Evolutionary conservation across 2,329 filamentous ascomycete species (phyloP).

Genomic region (Aspergillus ochraceoroseus): DNA sequence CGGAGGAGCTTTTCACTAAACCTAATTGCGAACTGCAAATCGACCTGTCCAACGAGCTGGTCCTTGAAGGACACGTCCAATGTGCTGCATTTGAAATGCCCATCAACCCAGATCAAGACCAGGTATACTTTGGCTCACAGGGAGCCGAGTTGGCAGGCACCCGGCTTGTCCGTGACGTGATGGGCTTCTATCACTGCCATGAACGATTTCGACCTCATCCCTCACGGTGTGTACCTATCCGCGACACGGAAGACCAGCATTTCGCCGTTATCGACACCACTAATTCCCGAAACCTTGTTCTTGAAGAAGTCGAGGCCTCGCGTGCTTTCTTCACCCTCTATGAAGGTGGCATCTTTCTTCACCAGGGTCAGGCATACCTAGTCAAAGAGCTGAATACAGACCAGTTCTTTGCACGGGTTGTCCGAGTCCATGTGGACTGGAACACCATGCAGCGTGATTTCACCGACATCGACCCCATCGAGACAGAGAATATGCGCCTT

Average conservation of each 20-base stretch:
- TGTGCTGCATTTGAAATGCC: conserved; percentile 96
- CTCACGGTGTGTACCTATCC: conserved; percentile 76
- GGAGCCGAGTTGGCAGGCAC: conserved; percentile 67
- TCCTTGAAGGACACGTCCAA: conserved; percentile 89
- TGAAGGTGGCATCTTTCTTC: conserved; percentile 92
- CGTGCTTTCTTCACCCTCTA: conserved; percentile 95
- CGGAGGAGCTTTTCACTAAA: conserved; percentile 82
- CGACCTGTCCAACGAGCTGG: conserved; percentile 84
- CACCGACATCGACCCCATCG: conserved; percentile 88
- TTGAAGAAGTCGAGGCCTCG: conserved; percentile 93
- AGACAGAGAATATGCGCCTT: conserved; percentile 78
- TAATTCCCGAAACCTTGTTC: conserved; percentile 71
- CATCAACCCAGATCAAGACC: conserved; percentile 71
- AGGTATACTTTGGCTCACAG: conserved; percentile 70
- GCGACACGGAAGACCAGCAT: conserved; percentile 84
- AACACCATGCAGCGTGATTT: conserved; percentile 88
- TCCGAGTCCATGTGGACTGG: conserved; percentile 89
- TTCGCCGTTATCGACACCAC: conserved; percentile 88
- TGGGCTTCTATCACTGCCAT: conserved; percentile 86
- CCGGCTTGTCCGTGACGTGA: conserved; percentile 65
- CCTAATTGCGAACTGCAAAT: conserved; percentile 86
- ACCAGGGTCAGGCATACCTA: conserved; percentile 89
- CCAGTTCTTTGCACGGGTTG: conserved; percentile 75
- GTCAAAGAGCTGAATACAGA: conserved; percentile 84
- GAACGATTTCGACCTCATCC: conserved; percentile 81